phyloP scores from a whole-genome alignment of 192 early-diverging fungal genomes.

The Pilobolus umbonatus region DNA sequence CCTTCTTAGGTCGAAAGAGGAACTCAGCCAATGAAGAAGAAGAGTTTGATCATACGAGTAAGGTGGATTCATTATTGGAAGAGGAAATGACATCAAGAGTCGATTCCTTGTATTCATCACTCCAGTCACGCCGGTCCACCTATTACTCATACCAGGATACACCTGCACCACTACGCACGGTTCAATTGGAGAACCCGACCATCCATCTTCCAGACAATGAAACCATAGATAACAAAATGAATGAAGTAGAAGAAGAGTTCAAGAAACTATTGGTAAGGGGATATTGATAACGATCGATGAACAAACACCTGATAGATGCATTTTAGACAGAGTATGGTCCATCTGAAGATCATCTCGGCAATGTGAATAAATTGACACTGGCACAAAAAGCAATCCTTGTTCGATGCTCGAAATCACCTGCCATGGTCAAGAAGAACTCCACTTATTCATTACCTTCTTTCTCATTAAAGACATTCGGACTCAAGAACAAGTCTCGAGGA shows the following conservation, averaged over 20 bases:
- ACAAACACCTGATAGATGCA: background rate
- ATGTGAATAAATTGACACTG: constrained; percentile 15
- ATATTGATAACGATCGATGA: background rate
- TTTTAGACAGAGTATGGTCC: constrained; percentile 24
- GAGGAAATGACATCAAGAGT: constrained; percentile 18
- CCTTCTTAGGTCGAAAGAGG: constrained; percentile 2
- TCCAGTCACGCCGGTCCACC: constrained; percentile 13
- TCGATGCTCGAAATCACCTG: constrained; percentile 15
- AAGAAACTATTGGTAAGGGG: constrained; percentile 23
- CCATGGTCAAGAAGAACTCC: constrained; percentile 19
- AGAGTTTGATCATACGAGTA: background rate
- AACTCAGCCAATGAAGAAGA: background rate
- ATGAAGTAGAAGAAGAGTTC: constrained; percentile 29
- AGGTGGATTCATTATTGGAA: constrained; percentile 1
- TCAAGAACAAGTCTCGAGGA: constrained; percentile 2
- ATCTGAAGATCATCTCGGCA: constrained; percentile 12
- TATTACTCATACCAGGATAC: background rate
- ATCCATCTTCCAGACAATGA: constrained; percentile 5
- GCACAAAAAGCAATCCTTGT: constrained; percentile 23
- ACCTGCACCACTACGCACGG: constrained; percentile 17
- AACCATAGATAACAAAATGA: background rate
- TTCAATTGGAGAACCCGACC: constrained; percentile 7
- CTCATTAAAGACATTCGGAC: constrained; percentile 18
- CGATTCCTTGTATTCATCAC: constrained; percentile 23
- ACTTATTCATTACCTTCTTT: constrained; percentile 14